Conservation (phyloP, 192 early-diverging fungal genomes). For the Chytriomyces hyalinus region DNA sequence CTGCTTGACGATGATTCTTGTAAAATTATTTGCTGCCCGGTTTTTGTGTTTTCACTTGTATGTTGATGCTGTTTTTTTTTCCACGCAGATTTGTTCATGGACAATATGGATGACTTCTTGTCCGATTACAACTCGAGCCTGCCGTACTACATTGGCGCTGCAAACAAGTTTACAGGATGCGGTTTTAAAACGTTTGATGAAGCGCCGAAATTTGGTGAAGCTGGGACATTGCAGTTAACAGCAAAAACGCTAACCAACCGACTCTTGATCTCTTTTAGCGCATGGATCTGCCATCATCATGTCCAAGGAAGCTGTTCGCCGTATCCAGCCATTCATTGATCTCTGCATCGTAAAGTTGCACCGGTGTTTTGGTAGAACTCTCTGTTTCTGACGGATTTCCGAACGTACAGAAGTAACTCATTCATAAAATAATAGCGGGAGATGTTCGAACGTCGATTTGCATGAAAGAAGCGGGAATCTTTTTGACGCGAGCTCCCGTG, state of each 20-base stretch:
- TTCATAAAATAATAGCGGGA: background rate
- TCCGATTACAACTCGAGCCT: background rate
- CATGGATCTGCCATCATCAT: background rate
- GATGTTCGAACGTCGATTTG: background rate
- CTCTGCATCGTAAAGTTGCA: background rate
- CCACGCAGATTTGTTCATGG: background rate
- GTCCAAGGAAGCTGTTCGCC: background rate
- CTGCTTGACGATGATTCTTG: background rate
- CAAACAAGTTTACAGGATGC: slow-evolving; percentile 2
- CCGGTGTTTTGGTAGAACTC: background rate
- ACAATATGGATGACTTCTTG: background rate
- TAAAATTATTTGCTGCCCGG: background rate
- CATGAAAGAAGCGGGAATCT: background rate
- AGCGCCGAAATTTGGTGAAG: background rate
- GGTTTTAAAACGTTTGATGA: background rate
- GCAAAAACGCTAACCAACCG: no score
- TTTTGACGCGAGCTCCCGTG: background rate
- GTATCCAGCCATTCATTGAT: background rate
- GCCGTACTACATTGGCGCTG: slow-evolving; percentile 7
- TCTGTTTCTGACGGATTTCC: background rate
- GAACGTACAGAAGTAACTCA: background rate
- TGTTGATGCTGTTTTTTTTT: background rate
- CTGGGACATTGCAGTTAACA: no score
- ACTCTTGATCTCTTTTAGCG: background rate
- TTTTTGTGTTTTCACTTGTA: background rate